Evolutionary conservation across 2,329 filamentous ascomycete species (phyloP), one percentile per base, ranked within the genome.

Genomic region (Colletotrichum cuscutae): DNA sequence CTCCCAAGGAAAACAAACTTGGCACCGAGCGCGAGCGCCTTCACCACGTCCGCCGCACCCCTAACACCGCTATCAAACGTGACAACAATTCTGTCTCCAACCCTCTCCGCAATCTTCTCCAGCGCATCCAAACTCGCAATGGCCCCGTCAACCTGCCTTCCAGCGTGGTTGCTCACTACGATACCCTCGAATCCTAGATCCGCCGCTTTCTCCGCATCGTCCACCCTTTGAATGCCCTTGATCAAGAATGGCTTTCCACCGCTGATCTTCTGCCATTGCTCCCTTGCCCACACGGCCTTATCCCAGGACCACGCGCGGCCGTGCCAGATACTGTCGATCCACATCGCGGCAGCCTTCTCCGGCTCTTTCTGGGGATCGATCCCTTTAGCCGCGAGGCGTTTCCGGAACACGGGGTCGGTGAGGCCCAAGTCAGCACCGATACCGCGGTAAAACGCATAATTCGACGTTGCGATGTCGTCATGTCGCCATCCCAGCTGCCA

Each of bases 301-400:
- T 90, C 89, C 90, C 90, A 93, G n/a, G 83, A 86, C 79, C 88
- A 89, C 6, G 89, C 88, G 3, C 87, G 84, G 0, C 90, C 90
- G 78, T 92, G 90, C 89, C 90, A 92, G 59, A 92, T 85, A 58
- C 76, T 79, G 76, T 92, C 90, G 74, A 92, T 92, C 90, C 90
- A 92, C 73, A 89, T 85, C 0, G 87, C 86, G 2, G 88, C 87
- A 0, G 89, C 90, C 72, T 86, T 84, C 49, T 89, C 87, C 1
- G 86, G 84, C 63, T 70, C 58, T 19, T 30, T 65, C 19, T 61
- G 30, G 11, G 60, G 84, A 77, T 92, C 88, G 61, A 92, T 89
- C 0, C 85, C 86, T 2, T 78, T 82, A 56, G 88, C 87, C 32
- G 80, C 79, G 28, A 91, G 80, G 1, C 87, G 79, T 74, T 86